Evolutionary conservation across 805 yeast genomes (phyloP).

Genomic region (Cyberlindnera maritima): DNA sequence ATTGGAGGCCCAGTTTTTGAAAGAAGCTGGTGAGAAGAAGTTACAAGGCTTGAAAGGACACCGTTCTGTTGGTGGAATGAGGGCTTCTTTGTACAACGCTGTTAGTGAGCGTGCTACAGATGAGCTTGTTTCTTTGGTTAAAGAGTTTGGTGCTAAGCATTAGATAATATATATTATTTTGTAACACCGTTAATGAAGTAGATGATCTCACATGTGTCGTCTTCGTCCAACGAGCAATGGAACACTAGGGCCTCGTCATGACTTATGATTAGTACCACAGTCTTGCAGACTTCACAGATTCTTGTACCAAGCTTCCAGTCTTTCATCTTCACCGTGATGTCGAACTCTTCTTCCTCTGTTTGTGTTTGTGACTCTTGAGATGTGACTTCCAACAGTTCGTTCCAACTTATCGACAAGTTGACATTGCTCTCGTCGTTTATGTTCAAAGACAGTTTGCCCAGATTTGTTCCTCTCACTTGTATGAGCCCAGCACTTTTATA

Average conservation of each 20-base stretch:
- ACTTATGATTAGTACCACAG: constrained; percentile 56
- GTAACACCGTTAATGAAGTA: constrained; percentile 47
- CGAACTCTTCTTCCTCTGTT: constrained; percentile 34
- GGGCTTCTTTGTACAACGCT: constrained; percentile 92
- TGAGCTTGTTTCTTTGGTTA: constrained; percentile 10
- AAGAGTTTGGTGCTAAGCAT: constrained; percentile 35
- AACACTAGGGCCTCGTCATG: constrained; percentile 58
- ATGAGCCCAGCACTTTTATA: constrained; percentile 53
- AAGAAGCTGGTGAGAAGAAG: constrained; percentile 56
- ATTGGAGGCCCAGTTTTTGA: constrained; percentile 66
- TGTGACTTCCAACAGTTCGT: constrained; percentile 44
- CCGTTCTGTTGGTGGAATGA: constrained; percentile 95
- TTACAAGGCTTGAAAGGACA: constrained; percentile 90
- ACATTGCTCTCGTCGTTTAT: constrained; percentile 52
- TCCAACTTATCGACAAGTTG: constrained; percentile 58
- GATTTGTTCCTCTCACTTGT: constrained; percentile 45
- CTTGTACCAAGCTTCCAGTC: constrained; percentile 70
- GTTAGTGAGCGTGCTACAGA: constrained; percentile 39
- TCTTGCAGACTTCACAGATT: constrained; percentile 59
- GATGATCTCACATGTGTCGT: constrained; percentile 60
- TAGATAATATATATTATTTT: not conserved
- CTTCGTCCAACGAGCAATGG: constrained; percentile 64
- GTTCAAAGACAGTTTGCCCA: constrained; percentile 50
- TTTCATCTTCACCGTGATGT: constrained; percentile 49
- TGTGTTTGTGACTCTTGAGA: constrained; percentile 1